A percentile compares a stretch with the other conserved stretches of the same genome.
These are phyloP conservation scores for Candida tibetensis DNA, from an alignment of 805 yeast species.

Conservation along the genomic window DNA sequence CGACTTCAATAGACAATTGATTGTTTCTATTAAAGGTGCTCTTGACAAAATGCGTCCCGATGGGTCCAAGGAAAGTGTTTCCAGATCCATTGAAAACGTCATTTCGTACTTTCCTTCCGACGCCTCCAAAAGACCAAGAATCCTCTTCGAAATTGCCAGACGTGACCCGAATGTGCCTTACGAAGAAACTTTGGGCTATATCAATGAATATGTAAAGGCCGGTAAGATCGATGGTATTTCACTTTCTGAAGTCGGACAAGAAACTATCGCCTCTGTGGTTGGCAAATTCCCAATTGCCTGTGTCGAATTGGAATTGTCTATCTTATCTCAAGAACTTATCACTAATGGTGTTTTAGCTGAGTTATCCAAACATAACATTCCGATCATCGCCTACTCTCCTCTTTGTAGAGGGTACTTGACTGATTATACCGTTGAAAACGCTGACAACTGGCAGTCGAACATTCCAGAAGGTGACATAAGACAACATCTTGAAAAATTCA, in stretches of 20 bases:
- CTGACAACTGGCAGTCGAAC: conserved; percentile 35
- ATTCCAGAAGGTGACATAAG: conserved; percentile 59
- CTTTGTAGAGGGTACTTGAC: conserved; percentile 39
- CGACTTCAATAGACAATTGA: conserved; percentile 47
- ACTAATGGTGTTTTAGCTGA: conserved; percentile 61
- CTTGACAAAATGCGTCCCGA: conserved; percentile 43
- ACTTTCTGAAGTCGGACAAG: conserved; percentile 67
- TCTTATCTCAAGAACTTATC: conserved; percentile 60
- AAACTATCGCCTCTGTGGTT: conserved; percentile 58
- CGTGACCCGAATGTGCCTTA: conserved; percentile 55
- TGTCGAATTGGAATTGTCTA: conserved; percentile 77
- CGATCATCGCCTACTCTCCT: conserved; percentile 81
- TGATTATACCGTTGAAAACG: conserved; percentile 5
- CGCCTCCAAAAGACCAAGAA: conserved; percentile 29
- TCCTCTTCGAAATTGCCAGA: conserved; percentile 68
- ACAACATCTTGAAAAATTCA: conserved; percentile 51
- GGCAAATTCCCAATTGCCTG: conserved; percentile 56
- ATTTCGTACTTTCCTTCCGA: conserved; percentile 27
- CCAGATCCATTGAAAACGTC: conserved; percentile 46
- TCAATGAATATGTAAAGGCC: conserved; percentile 56
- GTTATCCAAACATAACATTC: conserved; percentile 56
- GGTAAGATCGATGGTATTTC: conserved; percentile 73
- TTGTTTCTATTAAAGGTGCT: conserved; percentile 71
- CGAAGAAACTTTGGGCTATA: conserved; percentile 55
- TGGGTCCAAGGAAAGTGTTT: conserved; percentile 48